phyloP scores from a whole-genome alignment of 495 filamentous ascomycete species.

The Talaromyces liani region DNA sequence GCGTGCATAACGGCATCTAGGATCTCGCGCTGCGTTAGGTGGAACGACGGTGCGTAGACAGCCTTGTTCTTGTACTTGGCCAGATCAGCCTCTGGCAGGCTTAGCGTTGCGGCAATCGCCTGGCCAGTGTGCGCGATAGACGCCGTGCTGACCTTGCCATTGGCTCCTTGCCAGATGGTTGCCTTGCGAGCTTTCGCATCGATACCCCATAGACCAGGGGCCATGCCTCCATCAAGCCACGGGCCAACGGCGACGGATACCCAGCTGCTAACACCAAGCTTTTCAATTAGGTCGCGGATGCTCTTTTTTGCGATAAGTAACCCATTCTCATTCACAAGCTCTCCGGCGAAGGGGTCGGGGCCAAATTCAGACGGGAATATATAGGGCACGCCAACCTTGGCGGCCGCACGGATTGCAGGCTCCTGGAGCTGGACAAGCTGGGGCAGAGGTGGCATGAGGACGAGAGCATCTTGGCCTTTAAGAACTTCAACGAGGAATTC shows the following conservation, averaged over 20 bases:
- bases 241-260: constrained; percentile 38
- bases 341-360: constrained; percentile 27
- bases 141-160: too few species aligned
- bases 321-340: constrained; percentile 24
- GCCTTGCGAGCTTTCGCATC: constrained; percentile 28
- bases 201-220: constrained; percentile 30
- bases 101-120: neutral
- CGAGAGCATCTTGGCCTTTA: constrained; percentile 43
- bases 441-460: constrained; percentile 45
- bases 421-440: constrained; percentile 32
- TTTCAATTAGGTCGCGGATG: constrained; percentile 27
- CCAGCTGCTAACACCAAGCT: constrained; percentile 39
- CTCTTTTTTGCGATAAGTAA: constrained; percentile 12
- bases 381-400: constrained; percentile 50
- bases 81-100: constrained; percentile 38
- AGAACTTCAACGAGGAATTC: constrained; percentile 34
- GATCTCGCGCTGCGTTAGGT: constrained; percentile 45
- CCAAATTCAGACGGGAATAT: constrained; percentile 56
- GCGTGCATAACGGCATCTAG: constrained; percentile 44
- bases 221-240: constrained; percentile 40
- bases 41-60: constrained; percentile 38
- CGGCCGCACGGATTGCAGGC: constrained; percentile 51
- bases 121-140: too few species aligned
- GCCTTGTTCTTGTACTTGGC: constrained; percentile 29
- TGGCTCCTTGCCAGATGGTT: constrained; percentile 11